Evolutionary conservation across 2,329 filamentous ascomycete species (phyloP), one percentile per base, ranked within the genome.

Genomic region (Neurospora crassa): DNA sequence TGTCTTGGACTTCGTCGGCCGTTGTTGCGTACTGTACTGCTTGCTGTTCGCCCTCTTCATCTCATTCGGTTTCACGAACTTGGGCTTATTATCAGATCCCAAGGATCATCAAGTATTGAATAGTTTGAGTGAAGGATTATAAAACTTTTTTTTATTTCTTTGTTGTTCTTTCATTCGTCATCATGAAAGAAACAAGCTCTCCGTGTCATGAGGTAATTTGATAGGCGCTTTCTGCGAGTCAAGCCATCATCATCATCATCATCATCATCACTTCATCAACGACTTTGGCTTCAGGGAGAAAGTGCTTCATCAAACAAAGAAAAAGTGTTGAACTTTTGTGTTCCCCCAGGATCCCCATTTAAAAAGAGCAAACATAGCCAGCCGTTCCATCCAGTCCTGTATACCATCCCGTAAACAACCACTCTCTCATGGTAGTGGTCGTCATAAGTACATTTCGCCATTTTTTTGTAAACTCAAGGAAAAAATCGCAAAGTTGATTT

Each of bases 241-340:
- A 29, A 53, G 45, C 20, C 11, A 53, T 53, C 53, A 63, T 63
- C 24, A 63, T 59, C 24, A 59, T 59, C 24, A 59, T 29, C 20
- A 59, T 47, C 47, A 59, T 59, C 24, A 63, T 63, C 24, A 63
- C 53, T 63, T 63, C 1, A 63, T 34, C 53, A 63, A 8, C 24
- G 14, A 63, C 24, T 63, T 29, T 63, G 6, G 53, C 53, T 63
- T 63, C 53, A 34, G 53, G 29, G 29, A 37, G 16, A 34, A 34
- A 37, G 53, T 63, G 53, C 53, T 63, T 63, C 53, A 63, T 63
- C 53, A 63, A 29, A 10, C 53, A 63, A 63, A 37, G 53, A 37
- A 68, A 71, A 75, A 75, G 74, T 75, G 74, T 76, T 76, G 74
- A 75, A 76, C 74, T 74, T 75, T 72, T 73, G 41, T 67, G 8